Conservation (phyloP, 345 rosid genomes). For the Gossypioides kirkii region DNA sequence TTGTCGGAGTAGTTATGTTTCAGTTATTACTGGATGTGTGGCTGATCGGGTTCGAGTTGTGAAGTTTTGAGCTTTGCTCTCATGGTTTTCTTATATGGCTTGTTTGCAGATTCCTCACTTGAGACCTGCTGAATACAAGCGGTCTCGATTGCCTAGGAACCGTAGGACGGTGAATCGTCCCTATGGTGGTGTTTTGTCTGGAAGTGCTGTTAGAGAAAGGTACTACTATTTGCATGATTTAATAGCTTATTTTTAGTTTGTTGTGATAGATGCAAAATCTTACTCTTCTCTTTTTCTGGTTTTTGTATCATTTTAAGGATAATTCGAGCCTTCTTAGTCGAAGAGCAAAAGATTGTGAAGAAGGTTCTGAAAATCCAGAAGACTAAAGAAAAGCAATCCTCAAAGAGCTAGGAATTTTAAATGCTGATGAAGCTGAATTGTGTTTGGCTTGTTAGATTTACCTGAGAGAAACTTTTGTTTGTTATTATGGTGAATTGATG, state of each 20-base stretch:
- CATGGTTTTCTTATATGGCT: neutral
- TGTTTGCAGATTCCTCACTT: slow-evolving; percentile 59
- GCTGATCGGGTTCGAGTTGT: neutral
- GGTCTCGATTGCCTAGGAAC: slow-evolving; percentile 60
- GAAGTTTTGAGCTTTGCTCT: neutral
- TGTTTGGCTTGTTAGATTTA: neutral
- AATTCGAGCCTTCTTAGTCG: slow-evolving; percentile 42
- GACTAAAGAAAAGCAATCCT: slow-evolving; percentile 31
- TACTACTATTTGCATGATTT: slow-evolving; percentile 10
- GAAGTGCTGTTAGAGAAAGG: slow-evolving; percentile 66
- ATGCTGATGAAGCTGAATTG: neutral
- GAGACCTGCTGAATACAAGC: slow-evolving; percentile 67
- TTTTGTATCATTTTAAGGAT: slow-evolving; percentile 19
- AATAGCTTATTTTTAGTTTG: neutral
- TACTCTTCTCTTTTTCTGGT: neutral
- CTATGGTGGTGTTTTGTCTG: slow-evolving; percentile 71
- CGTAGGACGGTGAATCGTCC: slow-evolving; percentile 54
- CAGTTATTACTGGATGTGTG: neutral
- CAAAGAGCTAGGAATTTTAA: slow-evolving; percentile 25
- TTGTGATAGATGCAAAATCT: neutral
- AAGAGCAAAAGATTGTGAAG: slow-evolving; percentile 41
- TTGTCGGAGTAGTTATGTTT: neutral
- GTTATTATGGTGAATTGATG: slow-evolving; percentile 13
- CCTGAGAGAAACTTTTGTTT: slow-evolving; percentile 21
- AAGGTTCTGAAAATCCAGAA: slow-evolving; percentile 43